Conservation (phyloP, 2,329 filamentous ascomycete species). For the Rhinocladiella mackenziei region DNA sequence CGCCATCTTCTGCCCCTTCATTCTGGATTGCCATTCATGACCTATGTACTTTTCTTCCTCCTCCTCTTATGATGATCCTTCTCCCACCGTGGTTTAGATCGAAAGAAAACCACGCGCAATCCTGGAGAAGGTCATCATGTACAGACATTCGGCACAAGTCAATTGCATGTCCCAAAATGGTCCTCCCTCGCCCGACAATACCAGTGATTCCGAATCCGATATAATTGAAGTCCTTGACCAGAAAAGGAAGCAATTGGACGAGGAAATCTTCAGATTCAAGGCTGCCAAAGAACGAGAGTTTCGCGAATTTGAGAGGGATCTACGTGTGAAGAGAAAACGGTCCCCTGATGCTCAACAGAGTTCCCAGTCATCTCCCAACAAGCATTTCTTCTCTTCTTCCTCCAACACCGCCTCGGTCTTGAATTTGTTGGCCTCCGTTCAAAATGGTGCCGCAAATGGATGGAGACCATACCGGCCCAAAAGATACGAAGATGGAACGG, state of each 20-base stretch:
- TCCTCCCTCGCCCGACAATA: constrained; percentile 20
- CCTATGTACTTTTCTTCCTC: background rate
- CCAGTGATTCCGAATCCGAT: constrained; percentile 23
- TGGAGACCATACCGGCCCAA: constrained; percentile 8
- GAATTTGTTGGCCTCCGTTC: constrained; percentile 16
- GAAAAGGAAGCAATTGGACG: constrained; percentile 30
- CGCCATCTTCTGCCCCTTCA: background rate
- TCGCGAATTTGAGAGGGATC: constrained; percentile 28
- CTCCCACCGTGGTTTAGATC: background rate
- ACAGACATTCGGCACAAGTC: constrained; percentile 21
- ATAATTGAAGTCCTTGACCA: constrained; percentile 25
- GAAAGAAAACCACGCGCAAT: background rate
- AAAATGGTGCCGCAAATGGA: constrained; percentile 12
- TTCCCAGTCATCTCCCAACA: constrained; percentile 5
- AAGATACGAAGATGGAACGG: constrained; percentile 9
- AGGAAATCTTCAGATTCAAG: constrained; percentile 28
- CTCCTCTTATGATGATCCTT: background rate
- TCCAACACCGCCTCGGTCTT: constrained; percentile 7
- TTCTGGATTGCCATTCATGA: constrained; percentile 6
- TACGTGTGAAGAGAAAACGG: constrained; percentile 20
- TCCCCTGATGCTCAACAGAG: constrained; percentile 4
- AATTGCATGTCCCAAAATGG: constrained; percentile 15
- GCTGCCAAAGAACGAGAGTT: constrained; percentile 31
- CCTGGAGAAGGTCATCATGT: constrained; percentile 13
- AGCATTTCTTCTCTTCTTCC: constrained; percentile 2